Conservation (phyloP, 2,329 filamentous ascomycete genomes). For the Epichloe elymi region DNA sequence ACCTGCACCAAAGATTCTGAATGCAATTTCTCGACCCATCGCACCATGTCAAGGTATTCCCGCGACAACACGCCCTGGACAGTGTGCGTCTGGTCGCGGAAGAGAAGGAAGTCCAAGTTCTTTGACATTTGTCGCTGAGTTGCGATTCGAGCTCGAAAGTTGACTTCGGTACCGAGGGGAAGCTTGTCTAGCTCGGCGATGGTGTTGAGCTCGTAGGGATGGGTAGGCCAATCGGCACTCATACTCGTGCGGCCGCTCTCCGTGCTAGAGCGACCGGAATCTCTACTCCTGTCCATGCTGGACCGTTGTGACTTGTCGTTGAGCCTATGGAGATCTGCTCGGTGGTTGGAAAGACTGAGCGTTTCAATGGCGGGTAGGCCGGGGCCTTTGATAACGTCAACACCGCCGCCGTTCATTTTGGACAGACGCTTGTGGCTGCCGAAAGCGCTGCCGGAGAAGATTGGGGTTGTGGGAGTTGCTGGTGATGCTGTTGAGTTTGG, state of each 20-base stretch:
- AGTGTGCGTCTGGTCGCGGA: slow-evolving; percentile 71
- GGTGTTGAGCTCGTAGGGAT: slow-evolving; percentile 27
- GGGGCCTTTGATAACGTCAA: slow-evolving; percentile 17
- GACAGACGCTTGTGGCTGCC: slow-evolving; percentile 11
- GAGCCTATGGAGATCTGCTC: slow-evolving; percentile 9
- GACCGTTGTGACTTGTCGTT: slow-evolving; percentile 10
- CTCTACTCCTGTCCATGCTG: slow-evolving; percentile 14
- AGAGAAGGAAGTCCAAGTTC: slow-evolving; percentile 71
- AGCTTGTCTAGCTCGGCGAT: slow-evolving; percentile 23
- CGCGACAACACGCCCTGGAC: slow-evolving; percentile 65
- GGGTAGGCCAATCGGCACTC: slow-evolving; percentile 25
- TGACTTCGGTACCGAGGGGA: slow-evolving; percentile 26
- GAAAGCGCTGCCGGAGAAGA: slow-evolving; percentile 7
- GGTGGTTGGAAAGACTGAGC: slow-evolving; percentile 13
- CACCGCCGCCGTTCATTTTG: slow-evolving; percentile 20
- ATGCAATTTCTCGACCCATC: slow-evolving; percentile 75
- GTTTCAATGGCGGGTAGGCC: slow-evolving; percentile 17
- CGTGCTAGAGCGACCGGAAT: slow-evolving; percentile 13
- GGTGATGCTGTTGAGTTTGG: slow-evolving; percentile 8
- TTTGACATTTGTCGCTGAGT: slow-evolving; percentile 71
- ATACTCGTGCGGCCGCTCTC: slow-evolving; percentile 24
- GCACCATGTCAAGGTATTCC: slow-evolving; percentile 56
- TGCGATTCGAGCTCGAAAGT: slow-evolving; percentile 28
- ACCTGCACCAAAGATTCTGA: slow-evolving; percentile 69
- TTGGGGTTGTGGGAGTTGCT: slow-evolving; percentile 1